Base-by-base conservation (phyloP, 371 early-diverging fungal genomes). In the Rhizopus stolonifer region DNA sequence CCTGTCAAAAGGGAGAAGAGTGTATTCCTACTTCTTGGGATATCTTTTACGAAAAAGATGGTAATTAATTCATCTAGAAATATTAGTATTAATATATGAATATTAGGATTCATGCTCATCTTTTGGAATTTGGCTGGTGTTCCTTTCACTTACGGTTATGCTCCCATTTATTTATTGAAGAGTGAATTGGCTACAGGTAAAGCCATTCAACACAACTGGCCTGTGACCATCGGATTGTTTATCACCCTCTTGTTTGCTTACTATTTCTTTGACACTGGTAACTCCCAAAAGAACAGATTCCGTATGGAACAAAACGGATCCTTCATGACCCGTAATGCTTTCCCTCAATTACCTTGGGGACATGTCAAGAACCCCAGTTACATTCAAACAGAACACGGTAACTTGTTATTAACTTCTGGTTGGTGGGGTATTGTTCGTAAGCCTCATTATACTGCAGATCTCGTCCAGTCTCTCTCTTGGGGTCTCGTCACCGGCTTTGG, bases 351-450 rank as follows among this genome's bases (percentile, higher is more conserved):
- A 10, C 84, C 84, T 8, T 83, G 78, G 72, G 82, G 84, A 31
- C 76, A 75, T 25, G 74, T 92, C 56, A 67, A 75, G 82, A 73
- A 90, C 68, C 82, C 90, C 43, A 81, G 82, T 56, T 91, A 74
- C 64, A 83, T 93, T 56, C 74, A 82, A 52, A 93, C 93, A 13
- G 69, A 80, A 61, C 76, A 86, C 38, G 93, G 93, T 32, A 84
- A 83, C 70, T 71, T 81, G 54, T 76, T 94, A 55, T 72, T 94
- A 15, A 81, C 86, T 11, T 72, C 74, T 32, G 95, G 95, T 18
- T 94, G 93, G 92, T 94, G 92, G 90, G 92, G 92, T 15, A 57
- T 82, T 46, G 89, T 86, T 8, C 77, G 93, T 47, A 88, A 94
- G 73, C 85, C 91, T 44, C 91, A 94, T 64, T 94, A 94, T 70